phyloP scores from a whole-genome alignment of 768 basidiomycete genomes.

The Pisolithus marmoratus region DNA sequence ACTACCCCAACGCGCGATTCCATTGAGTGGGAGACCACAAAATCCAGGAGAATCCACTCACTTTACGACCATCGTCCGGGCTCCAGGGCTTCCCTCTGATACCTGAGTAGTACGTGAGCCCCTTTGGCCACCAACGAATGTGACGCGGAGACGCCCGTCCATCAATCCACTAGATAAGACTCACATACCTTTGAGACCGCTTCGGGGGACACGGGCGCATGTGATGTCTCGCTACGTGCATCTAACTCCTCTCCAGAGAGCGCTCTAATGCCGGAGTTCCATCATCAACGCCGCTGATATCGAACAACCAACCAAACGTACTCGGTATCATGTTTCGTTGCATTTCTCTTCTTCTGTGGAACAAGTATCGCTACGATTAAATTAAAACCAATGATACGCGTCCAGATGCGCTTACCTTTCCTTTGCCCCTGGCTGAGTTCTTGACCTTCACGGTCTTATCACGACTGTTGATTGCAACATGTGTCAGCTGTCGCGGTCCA shows the following conservation, averaged over 20 bases:
- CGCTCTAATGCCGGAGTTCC: neutral
- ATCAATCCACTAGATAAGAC: no score
- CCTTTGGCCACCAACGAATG: neutral
- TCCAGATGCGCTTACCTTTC: conserved; percentile 10
- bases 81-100: conserved; percentile 1
- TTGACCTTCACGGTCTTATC: conserved; percentile 5
- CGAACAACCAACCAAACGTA: neutral
- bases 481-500: conserved; percentile 2
- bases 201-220: neutral
- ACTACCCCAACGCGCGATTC: conserved; percentile 9
- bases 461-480: conserved; percentile 10
- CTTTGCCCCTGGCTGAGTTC: conserved; percentile 8
- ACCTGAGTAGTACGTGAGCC: conserved; percentile 1
- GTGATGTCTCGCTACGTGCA: neutral
- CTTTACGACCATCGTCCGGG: conserved; percentile 31
- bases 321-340: neutral
- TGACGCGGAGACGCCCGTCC: neutral
- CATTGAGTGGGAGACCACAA: neutral
- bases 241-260: conserved; percentile 8
- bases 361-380: neutral
- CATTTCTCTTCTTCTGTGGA: conserved; percentile 5
- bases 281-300: neutral
- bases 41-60: conserved; percentile 11
- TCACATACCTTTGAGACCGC: neutral
- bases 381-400: conserved; percentile 1